A percentile compares a stretch with the other conserved stretches of the same genome.
phyloP scores from a whole-genome alignment of 805 yeast genomes.

The Sugiyamaella marilandica region DNA sequence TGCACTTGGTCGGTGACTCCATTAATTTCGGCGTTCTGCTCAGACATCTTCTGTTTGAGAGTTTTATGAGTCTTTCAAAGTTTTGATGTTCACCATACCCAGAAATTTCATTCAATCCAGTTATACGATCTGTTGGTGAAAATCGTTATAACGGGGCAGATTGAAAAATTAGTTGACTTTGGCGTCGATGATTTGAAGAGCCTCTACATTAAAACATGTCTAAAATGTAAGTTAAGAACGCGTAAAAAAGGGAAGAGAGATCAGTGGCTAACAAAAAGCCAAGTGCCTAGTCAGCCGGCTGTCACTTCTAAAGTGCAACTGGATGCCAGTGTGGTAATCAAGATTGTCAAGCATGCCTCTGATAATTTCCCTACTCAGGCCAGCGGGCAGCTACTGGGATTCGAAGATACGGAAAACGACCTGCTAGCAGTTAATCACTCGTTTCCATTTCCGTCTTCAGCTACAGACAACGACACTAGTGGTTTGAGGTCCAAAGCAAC shows the following conservation, averaged over 20 bases:
- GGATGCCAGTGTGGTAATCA: slow-evolving; percentile 39
- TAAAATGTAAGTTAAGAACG: background rate
- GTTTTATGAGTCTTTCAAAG: background rate
- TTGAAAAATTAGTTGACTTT: background rate
- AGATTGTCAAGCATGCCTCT: slow-evolving; percentile 62
- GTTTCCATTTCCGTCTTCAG: slow-evolving; percentile 57
- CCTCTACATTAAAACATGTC: background rate
- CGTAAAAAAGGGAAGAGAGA: background rate
- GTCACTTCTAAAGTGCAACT: slow-evolving; percentile 20
- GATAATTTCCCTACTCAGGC: slow-evolving; percentile 57
- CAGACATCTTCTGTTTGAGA: slow-evolving; percentile 1
- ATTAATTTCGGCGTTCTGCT: slow-evolving; percentile 36
- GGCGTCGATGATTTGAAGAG: background rate
- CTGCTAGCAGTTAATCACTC: slow-evolving; percentile 50
- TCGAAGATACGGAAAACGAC: slow-evolving; percentile 51
- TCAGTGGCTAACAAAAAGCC: background rate
- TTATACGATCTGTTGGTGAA: background rate
- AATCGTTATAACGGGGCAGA: background rate
- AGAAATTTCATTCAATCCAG: too few species aligned
- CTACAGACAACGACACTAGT: slow-evolving; percentile 55
- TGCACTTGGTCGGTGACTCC: slow-evolving; percentile 65
- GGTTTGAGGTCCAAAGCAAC: slow-evolving; percentile 61
- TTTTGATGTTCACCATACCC: too few species aligned
- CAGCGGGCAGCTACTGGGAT: slow-evolving; percentile 72
- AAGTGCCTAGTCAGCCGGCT: slow-evolving; percentile 5